Evolutionary conservation across 2,329 filamentous ascomycete species (phyloP).

Genomic region (Alternaria arborescens): DNA sequence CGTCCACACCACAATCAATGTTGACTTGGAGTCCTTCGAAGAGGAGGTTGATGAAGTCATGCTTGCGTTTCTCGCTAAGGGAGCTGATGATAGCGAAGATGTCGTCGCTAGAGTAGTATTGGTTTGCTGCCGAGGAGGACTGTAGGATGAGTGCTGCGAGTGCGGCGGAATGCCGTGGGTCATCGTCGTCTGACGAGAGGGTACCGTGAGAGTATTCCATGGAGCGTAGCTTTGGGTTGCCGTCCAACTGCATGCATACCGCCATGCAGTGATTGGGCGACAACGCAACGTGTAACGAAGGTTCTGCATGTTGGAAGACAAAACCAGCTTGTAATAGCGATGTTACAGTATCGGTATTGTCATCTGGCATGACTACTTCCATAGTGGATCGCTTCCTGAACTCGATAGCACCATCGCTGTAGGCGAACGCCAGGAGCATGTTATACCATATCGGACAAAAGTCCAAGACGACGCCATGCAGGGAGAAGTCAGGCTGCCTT

Average conservation of each 20-base stretch:
- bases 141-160: slow-evolving; percentile 54
- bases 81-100: slow-evolving; percentile 53
- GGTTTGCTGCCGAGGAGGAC: slow-evolving; percentile 54
- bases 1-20: slow-evolving; percentile 83
- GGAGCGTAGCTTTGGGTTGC: slow-evolving; percentile 51
- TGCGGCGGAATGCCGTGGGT: slow-evolving; percentile 49
- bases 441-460: slow-evolving; percentile 75
- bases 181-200: slow-evolving; percentile 41
- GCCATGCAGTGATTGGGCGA: slow-evolving; percentile 60
- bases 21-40: slow-evolving; percentile 60
- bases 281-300: slow-evolving; percentile 60
- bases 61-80: slow-evolving; percentile 38
- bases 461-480: slow-evolving; percentile 75
- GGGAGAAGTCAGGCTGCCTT: slow-evolving; percentile 71
- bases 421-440: slow-evolving; percentile 74
- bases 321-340: slow-evolving; percentile 82
- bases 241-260: slow-evolving; percentile 55
- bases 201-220: slow-evolving; percentile 53
- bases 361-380: slow-evolving; percentile 70
- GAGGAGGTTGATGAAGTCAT: slow-evolving; percentile 70
- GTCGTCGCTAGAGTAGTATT: slow-evolving; percentile 60
- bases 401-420: slow-evolving; percentile 82
- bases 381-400: slow-evolving; percentile 81
- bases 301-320: slow-evolving; percentile 70
- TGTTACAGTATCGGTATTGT: slow-evolving; percentile 70